These are phyloP conservation scores for Prillingera fragicola DNA, from an alignment of 1,284 basidiomycete genomes.

Conservation along the genomic window DNA sequence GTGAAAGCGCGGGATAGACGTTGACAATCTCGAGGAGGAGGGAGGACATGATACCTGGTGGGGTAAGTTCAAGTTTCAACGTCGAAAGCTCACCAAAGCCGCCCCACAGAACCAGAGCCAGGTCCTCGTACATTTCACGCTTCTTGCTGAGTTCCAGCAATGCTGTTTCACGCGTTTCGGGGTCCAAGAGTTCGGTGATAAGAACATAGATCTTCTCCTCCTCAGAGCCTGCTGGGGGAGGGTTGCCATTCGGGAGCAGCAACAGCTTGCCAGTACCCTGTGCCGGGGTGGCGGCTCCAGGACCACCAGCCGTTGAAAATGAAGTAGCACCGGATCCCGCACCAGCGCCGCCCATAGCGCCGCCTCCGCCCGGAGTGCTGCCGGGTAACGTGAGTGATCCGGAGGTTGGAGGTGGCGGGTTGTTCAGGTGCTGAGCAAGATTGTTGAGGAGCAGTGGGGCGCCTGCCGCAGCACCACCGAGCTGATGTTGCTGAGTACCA, in stretches of 20 bases:
- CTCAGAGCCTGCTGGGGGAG: constrained; percentile 45
- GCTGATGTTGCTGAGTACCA: too few relatives aligned
- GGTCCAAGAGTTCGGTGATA: constrained; percentile 52
- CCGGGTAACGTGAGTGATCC: constrained; percentile 15
- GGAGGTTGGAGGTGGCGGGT: constrained; percentile 48
- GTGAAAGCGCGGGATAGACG: constrained; percentile 92
- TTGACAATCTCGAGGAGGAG: constrained; percentile 97
- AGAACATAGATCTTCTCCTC: constrained; percentile 54
- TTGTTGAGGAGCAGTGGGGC: constrained; percentile 44
- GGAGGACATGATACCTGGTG: constrained; percentile 92
- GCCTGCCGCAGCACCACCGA: constrained; percentile 11
- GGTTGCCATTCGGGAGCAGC: constrained; percentile 43
- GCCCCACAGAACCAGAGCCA: constrained; percentile 97
- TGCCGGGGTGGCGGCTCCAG: constrained; percentile 2
- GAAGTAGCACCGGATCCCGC: too few relatives aligned
- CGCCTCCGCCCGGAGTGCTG: constrained; percentile 17
- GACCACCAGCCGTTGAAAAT: background rate
- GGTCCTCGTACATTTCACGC: constrained; percentile 96
- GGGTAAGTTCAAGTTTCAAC: background rate
- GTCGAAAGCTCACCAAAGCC: constrained; percentile 73
- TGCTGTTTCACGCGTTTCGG: constrained; percentile 70
- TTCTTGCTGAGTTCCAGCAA: constrained; percentile 97
- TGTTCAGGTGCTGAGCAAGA: constrained; percentile 47
- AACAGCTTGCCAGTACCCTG: constrained; percentile 40
- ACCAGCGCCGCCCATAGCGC: constrained; percentile 8